Evolutionary conservation across 768 basidiomycete genomes (phyloP).

Genomic region (Symmetrospora coprosmae): DNA sequence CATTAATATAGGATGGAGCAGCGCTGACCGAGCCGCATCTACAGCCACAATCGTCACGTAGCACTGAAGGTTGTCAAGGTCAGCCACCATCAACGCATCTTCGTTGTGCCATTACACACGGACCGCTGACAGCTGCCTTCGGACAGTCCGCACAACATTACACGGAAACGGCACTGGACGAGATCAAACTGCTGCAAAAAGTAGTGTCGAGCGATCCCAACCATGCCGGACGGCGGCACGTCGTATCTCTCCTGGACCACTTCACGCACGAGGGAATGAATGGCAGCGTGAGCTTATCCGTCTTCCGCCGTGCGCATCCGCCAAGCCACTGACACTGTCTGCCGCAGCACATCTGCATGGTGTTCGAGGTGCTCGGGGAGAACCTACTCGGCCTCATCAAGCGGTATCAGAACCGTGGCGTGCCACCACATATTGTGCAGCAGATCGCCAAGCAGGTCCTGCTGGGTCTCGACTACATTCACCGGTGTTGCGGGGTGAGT

Average conservation of each 20-base stretch:
- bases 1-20: neutral
- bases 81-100: neutral
- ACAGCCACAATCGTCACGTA: slow-evolving; percentile 84
- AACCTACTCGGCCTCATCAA: slow-evolving; percentile 90
- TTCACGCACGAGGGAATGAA: slow-evolving; percentile 94
- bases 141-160: slow-evolving; percentile 71
- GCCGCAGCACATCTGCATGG: slow-evolving; percentile 86
- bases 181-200: slow-evolving; percentile 92
- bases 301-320: no score
- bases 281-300: slow-evolving; percentile 40
- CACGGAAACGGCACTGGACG: slow-evolving; percentile 94
- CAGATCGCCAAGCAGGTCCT: slow-evolving; percentile 96
- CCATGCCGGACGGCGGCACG: slow-evolving; percentile 80
- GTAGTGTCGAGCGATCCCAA: slow-evolving; percentile 70
- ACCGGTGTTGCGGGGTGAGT: slow-evolving; percentile 63
- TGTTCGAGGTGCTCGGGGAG: slow-evolving; percentile 95
- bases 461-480: slow-evolving; percentile 93
- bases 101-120: neutral
- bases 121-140: neutral
- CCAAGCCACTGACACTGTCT: no score
- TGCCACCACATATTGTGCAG: slow-evolving; percentile 77
- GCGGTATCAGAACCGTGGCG: slow-evolving; percentile 93
- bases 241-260: slow-evolving; percentile 94
- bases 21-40: neutral
- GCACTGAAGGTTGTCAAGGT: slow-evolving; percentile 93